Base-by-base conservation (phyloP, 2,329 filamentous ascomycete species). In the Chaetomiaceae sp. region DNA sequence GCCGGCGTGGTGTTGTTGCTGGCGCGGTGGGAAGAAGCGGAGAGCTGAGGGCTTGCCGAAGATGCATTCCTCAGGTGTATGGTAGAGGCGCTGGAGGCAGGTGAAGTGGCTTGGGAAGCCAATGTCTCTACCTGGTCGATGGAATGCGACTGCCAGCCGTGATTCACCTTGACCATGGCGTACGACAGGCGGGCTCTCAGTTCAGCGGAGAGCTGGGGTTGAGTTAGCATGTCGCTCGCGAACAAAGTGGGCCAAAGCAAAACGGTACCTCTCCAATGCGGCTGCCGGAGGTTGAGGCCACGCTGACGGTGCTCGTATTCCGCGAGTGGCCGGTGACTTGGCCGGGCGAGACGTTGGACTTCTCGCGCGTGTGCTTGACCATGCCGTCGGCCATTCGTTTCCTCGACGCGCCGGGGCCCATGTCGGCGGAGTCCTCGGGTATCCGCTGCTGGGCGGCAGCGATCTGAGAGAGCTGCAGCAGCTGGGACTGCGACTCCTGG, bases 91-190 rank as follows among this genome's bases (percentile, higher is more conserved):
- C 75, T 76, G 39, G 83, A 74, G 27, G 74, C 69, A 20, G 82
- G 80, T 1, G 84, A 87, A 17, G 73, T 77, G 48, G 75, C 76
- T 44, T 84, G 81, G 1, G 86, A 87, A 9, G 86, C 79, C 33
- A 88, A 68, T 38, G 78, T 79, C 66, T 91, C 88, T 24, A 91
- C 78, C 65, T 91, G 86, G 45, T 85, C 82, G 48, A 93, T 79
- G 15, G 81, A 81, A 53, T 84, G 81, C 40, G 83, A 77, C 66
- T 95, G 86, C 84, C 89, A 93, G 48, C 88, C 88, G 61, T 94
- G 83, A 62, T 88, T 88, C 33, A 96, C 86, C 66, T 95, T 96
- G 62, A 94, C 78, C 78, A 95, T 93, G 54, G 91, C 91, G 65
- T 96, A 96, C 6, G 88, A 88, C 22, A 97, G 75, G 58, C 88